phyloP scores from a whole-genome alignment of 345 rosid genomes.

The Turnera subulata region DNA sequence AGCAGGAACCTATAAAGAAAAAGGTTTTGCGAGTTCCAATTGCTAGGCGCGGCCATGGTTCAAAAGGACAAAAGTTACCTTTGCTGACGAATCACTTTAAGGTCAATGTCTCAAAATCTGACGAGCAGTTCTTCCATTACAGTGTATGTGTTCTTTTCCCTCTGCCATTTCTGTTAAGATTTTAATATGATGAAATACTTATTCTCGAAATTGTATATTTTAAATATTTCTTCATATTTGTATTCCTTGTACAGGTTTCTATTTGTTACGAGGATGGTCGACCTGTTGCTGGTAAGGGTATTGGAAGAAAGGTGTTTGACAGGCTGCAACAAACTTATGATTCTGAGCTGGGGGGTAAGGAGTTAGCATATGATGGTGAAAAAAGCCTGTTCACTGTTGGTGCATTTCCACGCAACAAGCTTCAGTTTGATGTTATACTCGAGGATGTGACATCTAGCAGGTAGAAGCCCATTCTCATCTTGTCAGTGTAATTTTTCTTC shows the following conservation, averaged over 20 bases:
- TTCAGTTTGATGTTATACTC: slow-evolving; percentile 70
- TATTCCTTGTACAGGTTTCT: slow-evolving; percentile 43
- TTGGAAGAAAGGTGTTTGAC: slow-evolving; percentile 65
- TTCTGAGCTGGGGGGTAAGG: slow-evolving; percentile 49
- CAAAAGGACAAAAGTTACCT: slow-evolving; percentile 54
- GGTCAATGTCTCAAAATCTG: slow-evolving; percentile 50
- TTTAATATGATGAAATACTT: not conserved
- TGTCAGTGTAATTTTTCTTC: too few relatives aligned
- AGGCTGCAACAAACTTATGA: slow-evolving; percentile 65
- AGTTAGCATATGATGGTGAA: slow-evolving; percentile 93
- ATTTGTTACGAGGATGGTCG: slow-evolving; percentile 74
- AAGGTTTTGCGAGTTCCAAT: slow-evolving; percentile 51
- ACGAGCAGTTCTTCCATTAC: slow-evolving; percentile 64
- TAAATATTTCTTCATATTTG: not conserved
- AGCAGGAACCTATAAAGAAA: slow-evolving; percentile 38
- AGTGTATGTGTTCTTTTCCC: slow-evolving; percentile 43
- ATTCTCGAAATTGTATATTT: not conserved
- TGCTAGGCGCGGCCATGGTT: slow-evolving; percentile 56
- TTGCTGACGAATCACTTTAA: slow-evolving; percentile 74
- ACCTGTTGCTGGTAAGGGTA: slow-evolving; percentile 69
- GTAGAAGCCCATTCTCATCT: slow-evolving; percentile 17
- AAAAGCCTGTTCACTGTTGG: slow-evolving; percentile 77
- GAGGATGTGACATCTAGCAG: slow-evolving; percentile 61
- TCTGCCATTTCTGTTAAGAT: not conserved
- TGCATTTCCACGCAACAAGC: slow-evolving; percentile 68